Base-by-base conservation (phyloP, 2,329 filamentous ascomycete genomes). In the Colletotrichum euphorbiae region DNA sequence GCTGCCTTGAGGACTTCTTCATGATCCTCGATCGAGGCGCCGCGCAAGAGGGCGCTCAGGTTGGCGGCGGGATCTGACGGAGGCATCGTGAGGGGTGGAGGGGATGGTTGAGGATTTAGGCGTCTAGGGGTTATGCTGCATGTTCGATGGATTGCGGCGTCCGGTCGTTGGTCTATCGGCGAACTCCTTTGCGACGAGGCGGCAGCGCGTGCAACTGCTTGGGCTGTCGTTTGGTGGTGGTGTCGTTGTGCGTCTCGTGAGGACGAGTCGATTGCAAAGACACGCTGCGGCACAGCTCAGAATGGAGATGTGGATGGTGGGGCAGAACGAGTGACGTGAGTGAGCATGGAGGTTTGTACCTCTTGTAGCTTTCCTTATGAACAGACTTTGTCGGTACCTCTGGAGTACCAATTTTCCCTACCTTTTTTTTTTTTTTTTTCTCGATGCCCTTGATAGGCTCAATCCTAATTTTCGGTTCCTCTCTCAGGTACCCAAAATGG, bases 1-100 rank as follows among this genome's bases (percentile, higher is more conserved):
- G 88, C 85, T 57, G 87, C 84, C 75, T 86, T 84, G 67, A 96
- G 87, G 58, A 92, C 82, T 78, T 94, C 90, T 52, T 91, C 87
- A 78, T 94, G 91, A 81, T 96, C 92, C 69, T 88, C 79, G 74
- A 91, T 88, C 56, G 83, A 83, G 56, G 87, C 78, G 59, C 80
- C 77, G 69, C 84, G 83, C 72, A 91, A 83, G 69, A 88, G 80
- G 71, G 84, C 81, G 74, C 83, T 82, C 74, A 89, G 83, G 64
- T 81, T 79, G 40, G 83, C 80, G 69, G 85, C 80, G 74, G 83
- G 78, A 75, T 85, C 81, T n/a, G 62, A 45, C 76, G 79, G 74
- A 77, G 80, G 73, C 80, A 82, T 82, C 19, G 55, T 62, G 51
- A 61, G 48, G 55, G 42, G 66, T 11, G 48, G 62, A 7, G 50